Conservation (phyloP, 2,329 filamentous ascomycete species). For the Aureobasidium lini region DNA sequence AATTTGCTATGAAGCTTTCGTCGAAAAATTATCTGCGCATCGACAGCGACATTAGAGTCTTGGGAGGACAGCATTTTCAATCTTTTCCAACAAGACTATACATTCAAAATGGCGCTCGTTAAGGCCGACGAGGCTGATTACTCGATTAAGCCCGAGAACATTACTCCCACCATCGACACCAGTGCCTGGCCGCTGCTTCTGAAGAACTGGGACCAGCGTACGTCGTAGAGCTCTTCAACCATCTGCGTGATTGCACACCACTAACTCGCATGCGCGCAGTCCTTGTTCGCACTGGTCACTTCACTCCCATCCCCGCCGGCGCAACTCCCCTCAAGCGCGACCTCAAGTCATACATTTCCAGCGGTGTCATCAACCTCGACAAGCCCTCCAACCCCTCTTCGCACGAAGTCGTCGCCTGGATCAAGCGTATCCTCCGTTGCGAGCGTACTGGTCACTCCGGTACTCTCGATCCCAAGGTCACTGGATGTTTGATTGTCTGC, state of each 20-base stretch:
- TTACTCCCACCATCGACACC: slow-evolving; percentile 70
- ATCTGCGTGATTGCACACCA: background rate
- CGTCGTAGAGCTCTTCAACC: slow-evolving; percentile 32
- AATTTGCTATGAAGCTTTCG: background rate
- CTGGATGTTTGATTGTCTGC: slow-evolving; percentile 87
- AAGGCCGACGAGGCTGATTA: slow-evolving; percentile 57
- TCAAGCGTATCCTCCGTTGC: slow-evolving; percentile 90
- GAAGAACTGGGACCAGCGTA: slow-evolving; percentile 92
- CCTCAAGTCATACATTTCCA: slow-evolving; percentile 93
- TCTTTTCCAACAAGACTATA: slow-evolving; percentile 8
- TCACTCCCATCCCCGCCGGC: slow-evolving; percentile 91
- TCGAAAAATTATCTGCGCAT: background rate
- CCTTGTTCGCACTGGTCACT: slow-evolving; percentile 88
- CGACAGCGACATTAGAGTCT: slow-evolving; percentile 12
- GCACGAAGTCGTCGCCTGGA: slow-evolving; percentile 98
- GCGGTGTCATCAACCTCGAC: slow-evolving; percentile 96
- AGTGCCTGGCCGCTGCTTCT: slow-evolving; percentile 88
- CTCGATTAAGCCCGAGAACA: slow-evolving; percentile 85
- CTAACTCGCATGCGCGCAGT: slow-evolving; percentile 46
- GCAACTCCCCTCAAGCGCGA: slow-evolving; percentile 88
- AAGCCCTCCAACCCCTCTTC: slow-evolving; percentile 96
- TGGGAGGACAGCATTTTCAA: slow-evolving; percentile 8
- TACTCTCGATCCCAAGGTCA: slow-evolving; percentile 97
- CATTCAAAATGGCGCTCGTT: slow-evolving; percentile 21
- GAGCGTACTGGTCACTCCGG: slow-evolving; percentile 98